phyloP scores from a whole-genome alignment of 371 early-diverging fungal genomes.

The Haplosporangium sp. region DNA sequence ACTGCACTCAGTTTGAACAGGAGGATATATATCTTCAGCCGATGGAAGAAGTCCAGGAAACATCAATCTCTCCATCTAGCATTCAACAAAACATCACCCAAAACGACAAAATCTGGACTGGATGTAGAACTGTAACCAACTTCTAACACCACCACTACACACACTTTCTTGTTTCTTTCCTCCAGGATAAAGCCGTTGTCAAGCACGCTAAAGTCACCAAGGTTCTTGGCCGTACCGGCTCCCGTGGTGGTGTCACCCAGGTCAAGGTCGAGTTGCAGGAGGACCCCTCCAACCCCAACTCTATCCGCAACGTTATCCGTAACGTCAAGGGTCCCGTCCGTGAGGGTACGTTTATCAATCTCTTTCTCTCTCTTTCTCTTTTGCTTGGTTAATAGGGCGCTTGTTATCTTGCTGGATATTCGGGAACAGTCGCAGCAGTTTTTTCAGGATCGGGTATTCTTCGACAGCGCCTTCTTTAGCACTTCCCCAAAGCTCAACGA shows the following conservation, averaged over 20 bases:
- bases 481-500: background rate
- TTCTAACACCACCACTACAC: background rate
- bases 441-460: no score
- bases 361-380: no score
- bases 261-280: constrained; percentile 99
- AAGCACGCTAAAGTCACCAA: constrained; percentile 96
- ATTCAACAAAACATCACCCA: background rate
- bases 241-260: constrained; percentile 99
- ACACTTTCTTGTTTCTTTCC: background rate
- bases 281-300: constrained; percentile 69
- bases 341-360: constrained; percentile 63
- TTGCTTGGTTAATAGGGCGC: no score
- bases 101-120: background rate
- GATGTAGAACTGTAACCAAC: background rate
- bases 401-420: no score
- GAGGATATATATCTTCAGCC: background rate
- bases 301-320: constrained; percentile 96
- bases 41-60: background rate
- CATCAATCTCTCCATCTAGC: no score
- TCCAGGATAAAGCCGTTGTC: constrained; percentile 79
- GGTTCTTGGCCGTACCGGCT: constrained; percentile 98
- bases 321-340: constrained; percentile 99
- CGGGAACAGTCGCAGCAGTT: no score
- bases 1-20: background rate
- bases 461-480: background rate